Base-by-base conservation (phyloP, 371 early-diverging fungal genomes). In the Cokeromyces recurvatus region DNA sequence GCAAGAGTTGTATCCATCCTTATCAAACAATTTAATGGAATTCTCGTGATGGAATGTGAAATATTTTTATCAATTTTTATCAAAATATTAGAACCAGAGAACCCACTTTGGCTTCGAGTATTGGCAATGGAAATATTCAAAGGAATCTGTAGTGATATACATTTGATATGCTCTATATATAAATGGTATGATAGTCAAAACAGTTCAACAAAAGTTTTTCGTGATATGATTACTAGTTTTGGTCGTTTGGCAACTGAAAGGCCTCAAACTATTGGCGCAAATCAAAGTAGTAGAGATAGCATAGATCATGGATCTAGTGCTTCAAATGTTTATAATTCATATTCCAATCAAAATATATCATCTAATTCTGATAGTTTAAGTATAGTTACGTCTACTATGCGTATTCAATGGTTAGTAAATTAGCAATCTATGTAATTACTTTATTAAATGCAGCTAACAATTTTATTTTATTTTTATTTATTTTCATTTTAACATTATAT, bases 21-120 rank as follows among this genome's bases (percentile, higher is more conserved):
- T 17, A 80, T 95, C 35, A 86, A 86, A 46, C 78, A 90, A 43
- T 87, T 93, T 55, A 81, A 79, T 48, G 77, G 77, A 27, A 71
- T 84, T 5, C 53, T 96, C 74, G 55, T 74, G 8, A 89, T 87
- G 63, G 96, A 95, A 51, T 91, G 93, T 63, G 97, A 96, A 59
- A 89, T 96, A 23, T 94, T 95, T 48, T 59, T 97, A 37, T 82
- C 92, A 5, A 87, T 95, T 79, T 77, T 93, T 55, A 77, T 86
- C 29, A 87, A 91, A 56, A 77, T 90, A 12, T 53, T 92, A 24
- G 94, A 91, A 21, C 81, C 83, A 7, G 89, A 87, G 34, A 74
- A 78, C 35, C 87, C 86, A 10, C 48, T 78, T n/a, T 97, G 94
- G 92, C 87, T 93, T 34, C 75, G 92, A 14, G 90, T 93, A 0